Base-by-base conservation (phyloP, 78 protist species). In the Isochrysis galbana region DNA sequence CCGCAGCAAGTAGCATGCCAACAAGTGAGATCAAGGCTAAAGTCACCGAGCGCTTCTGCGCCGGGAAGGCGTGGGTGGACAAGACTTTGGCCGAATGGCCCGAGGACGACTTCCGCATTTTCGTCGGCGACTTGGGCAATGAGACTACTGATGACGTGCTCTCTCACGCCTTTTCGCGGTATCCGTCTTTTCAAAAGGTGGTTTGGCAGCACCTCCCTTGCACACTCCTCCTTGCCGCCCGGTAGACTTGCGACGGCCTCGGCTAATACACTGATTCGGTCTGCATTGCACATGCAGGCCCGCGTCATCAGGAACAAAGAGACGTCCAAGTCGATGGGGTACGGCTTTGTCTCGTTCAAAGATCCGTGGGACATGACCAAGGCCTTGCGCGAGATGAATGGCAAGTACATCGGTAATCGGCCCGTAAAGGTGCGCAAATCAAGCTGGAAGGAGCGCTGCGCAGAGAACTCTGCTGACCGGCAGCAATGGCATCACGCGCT, bases 51-150 rank as follows among this genome's bases (percentile, higher is more conserved):
- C 61, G 94, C 26, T 0, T 25, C 7, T 0, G 1, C 25, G 97
- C 90, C 25, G 97, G 96, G 32, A 46, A 83, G n/a, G 46, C 44
- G 23, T 96, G 98, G 98, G 95, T 91, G 39, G 98, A 96, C 36
- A 38, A 61, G 10, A 51, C 97, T 0, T 83, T 61, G n/a, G 74
- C 74, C 29, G 74, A 61, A 32, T 61, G 74, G 74, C 74, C 74
- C 19, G 94, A 94, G 7, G 94, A 95, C 67, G 98, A 96, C 61
- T 96, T 89, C 91, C 84, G 98, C 48, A 38, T 96, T 34, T 96
- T 96, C 83, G 89, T 94, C 32, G 98, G 98, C 61, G 96, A 96
- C 42, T 89, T 96, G 4, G 98, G 98, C 42, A 96, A 96, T 42
- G 98, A 96, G 44, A 95, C 92, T 10, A 95, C 89, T 39, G 96